Evolutionary conservation across 2,329 filamentous ascomycete genomes (phyloP), one percentile per base, ranked within the genome.

Genomic region (Clarireedia paspali): DNA sequence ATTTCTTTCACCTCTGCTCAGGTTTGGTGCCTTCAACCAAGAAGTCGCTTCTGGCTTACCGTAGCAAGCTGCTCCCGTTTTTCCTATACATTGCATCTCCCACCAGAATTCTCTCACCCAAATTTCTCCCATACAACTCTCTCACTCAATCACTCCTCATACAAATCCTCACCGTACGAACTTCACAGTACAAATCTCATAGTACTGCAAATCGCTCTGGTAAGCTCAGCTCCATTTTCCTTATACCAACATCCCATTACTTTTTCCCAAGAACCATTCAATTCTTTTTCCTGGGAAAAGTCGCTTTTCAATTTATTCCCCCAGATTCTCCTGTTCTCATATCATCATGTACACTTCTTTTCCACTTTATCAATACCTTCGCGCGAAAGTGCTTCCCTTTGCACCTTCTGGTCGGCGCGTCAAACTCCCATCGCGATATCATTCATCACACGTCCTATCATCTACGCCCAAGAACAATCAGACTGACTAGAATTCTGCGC

Each of bases 401-500:
- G 23, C 34, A 20, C 5, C 30, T 17, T 38, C 26, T 46, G 34
- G 24, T 51, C 48, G 47, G 39, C 53, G 47, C 53, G 53, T 56
- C 40, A 34, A 20, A 40, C 14, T 24, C 23, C 17, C 1, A 30
- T 51, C 47, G 53, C 53, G 40, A 51, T 56, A 30, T 30, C 48
- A 38, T 46, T 46, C 39, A 20, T 38, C 23, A 5, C 14, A 2
- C 27, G 9, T 15, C 5, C 14, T 24, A 3, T 10, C 46, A n/a
- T 12, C 47, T 26, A 42, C 10, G 36, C 34, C 17, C 14, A 1
- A 52, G 17, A 39, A 10, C 47, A 23, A 38, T 34, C 34, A 4
- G n/a, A 46, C 59, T 63, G 58, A 65, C 58, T 57, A 26, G 26
- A 54, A 36, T 34, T 51, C 50, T 36, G 55, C 58, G 49, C 58